Percentiles rank a stretch among this genome's conserved stretches.
Evolutionary conservation across 164 flowering plant genomes (phyloP).

Genomic region (Tetrastigma voinierianum): DNA sequence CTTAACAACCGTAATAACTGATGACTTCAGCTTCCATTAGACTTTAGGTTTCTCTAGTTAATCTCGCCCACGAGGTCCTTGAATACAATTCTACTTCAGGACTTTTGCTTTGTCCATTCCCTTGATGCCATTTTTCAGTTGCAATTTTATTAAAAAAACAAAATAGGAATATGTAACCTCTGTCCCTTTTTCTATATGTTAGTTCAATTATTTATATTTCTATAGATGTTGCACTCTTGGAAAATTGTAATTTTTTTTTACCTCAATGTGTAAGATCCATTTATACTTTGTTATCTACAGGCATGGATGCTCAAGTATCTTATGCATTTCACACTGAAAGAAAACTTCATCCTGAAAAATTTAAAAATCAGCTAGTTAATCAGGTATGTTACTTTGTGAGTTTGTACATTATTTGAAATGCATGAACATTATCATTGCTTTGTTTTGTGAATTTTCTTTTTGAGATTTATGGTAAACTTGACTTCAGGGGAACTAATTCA

Average conservation of each 20-base stretch:
- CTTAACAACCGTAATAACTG: no score
- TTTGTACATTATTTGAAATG: not conserved
- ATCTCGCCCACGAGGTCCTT: no score
- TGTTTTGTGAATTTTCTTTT: no score
- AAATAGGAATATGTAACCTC: no score
- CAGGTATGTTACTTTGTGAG: conserved; percentile 49
- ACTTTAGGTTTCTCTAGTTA: no score
- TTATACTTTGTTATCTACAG: conserved; percentile 31
- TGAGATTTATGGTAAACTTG: no score
- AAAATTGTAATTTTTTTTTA: no score
- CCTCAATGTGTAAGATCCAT: no score
- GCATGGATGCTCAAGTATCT: conserved; percentile 98
- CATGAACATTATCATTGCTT: no score
- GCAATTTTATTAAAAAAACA: no score
- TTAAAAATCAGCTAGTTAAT: conserved; percentile 80
- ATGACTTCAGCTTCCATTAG: no score
- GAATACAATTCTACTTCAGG: not conserved
- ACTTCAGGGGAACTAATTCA: no score
- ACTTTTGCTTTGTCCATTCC: not conserved
- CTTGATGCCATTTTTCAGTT: not conserved
- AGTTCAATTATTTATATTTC: not conserved
- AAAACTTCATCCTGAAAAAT: conserved; percentile 87
- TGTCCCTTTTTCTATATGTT: not conserved
- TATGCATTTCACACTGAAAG: conserved; percentile 97
- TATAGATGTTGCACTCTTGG: not conserved